Evolutionary conservation across 1,284 basidiomycete species (phyloP), one percentile per base, ranked within the genome.

Genomic region (Cryptococcus wingfieldii): DNA sequence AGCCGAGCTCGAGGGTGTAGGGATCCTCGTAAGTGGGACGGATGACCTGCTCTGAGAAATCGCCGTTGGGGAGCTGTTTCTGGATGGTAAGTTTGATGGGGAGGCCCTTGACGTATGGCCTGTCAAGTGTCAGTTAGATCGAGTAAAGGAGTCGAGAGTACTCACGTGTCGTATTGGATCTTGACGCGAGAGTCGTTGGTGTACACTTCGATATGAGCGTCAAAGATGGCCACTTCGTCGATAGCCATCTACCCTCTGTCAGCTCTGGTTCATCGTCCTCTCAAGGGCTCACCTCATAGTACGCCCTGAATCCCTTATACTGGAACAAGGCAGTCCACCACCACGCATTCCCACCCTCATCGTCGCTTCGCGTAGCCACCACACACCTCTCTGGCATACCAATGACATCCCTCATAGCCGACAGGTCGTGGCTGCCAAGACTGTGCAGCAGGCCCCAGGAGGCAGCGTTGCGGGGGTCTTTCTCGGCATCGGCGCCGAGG

Each of bases 121-220:
- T 73, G 53, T 39, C 2, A 6, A 34, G 13, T 37, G 23, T 52
- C 25, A 27, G 38, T n/a, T 7, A 5, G 37, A 34, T 16, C 13
- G 28, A 23, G 1, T n/a, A 18, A 37, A 6, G n/a, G 41, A 5
- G 47, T 5, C 47, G n/a, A 28, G 9, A 39, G 31, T 38, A 64
- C 71, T 65, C 51, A 75, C 70, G 76, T 76, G 55, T 78, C 75
- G 56, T 75, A 78, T 14, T 69, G 65, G 34, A 80, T 71, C 50
- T 76, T 74, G 51, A 79, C 61, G 8, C 77, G 60, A 47, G 76
- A 70, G 39, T 76, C 70, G 28, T 69, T 66, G 9, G 74, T 75
- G 53, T 73, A 74, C 10, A 79, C 74, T 58, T 80, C 79, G 56
- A 79, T 70, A 53, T 75, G 74, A 2, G 77, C 74, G 52, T 80